Evolutionary conservation across 495 filamentous ascomycete genomes (phyloP), one percentile per base, ranked within the genome.

Genomic region (Immersiella caudata): DNA sequence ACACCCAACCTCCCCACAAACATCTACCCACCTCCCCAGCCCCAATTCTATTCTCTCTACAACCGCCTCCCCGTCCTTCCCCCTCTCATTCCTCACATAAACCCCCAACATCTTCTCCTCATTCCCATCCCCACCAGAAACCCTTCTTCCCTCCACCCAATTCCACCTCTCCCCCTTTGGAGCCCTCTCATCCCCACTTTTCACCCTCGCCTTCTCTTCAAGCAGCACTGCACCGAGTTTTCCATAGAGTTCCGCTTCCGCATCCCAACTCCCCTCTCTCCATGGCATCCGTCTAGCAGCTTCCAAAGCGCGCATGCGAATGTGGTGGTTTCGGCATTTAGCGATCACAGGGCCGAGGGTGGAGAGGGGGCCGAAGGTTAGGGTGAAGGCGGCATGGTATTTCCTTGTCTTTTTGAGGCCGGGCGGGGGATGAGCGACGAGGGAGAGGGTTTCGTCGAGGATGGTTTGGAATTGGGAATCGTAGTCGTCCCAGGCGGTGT

Each of bases 241-340:
- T 1, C 51, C 66, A 18, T 50, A 64, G 6, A 64, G 25, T 54
- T 64, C 60, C 6, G 52, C 51, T 18, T 59, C 51, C 36, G 66
- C 66, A 35, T 68, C 66, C 66, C 66, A 68, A 11, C 51, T 24
- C 25, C 66, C 66, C 52, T 68, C 66, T 8, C 66, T 60, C 66
- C 66, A 68, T 27, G 66, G 60, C 66, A 68, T 64, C 9, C 54
- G 6, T 1, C 66, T 60, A 20, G 54, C 60, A n/a, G 63, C 25
- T 36, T 64, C 66, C 51, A 64, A 33, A 11, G 66, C 66, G 35
- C 52, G 60, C 66, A 68, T 68, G 51, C 66, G 66, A 2, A 64
- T 58, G 50, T 60, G 16, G 52, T 68, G 66, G 26, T 64, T 64
- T 6, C 66, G 66, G 36, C 66, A 68, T n/a, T 68, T 68, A 33